These are phyloP conservation scores for Termitomyces titanicus DNA, from an alignment of 768 basidiomycete genomes.

Conservation along the genomic window DNA sequence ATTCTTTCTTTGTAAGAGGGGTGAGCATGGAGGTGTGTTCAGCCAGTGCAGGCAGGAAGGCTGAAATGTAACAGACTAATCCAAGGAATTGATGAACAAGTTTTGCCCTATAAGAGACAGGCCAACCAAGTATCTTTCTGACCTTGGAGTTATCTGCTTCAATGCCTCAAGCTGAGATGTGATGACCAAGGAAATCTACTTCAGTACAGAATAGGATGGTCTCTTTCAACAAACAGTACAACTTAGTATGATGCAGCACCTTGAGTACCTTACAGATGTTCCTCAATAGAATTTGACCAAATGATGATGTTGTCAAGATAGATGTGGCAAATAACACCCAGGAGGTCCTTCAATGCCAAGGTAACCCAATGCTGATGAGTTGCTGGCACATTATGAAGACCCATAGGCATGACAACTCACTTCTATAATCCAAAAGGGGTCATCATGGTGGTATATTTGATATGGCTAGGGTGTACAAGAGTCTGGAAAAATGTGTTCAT, in stretches of 20 bases:
- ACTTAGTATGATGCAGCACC: neutral
- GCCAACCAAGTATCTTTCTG: neutral
- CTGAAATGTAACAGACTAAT: neutral
- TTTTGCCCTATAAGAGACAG: neutral
- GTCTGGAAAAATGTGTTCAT: slow-evolving; percentile 26
- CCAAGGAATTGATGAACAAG: slow-evolving; percentile 5
- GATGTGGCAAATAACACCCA: slow-evolving; percentile 38
- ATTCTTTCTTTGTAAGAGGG: slow-evolving; percentile 1
- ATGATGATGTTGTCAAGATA: slow-evolving; percentile 45
- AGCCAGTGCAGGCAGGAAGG: neutral
- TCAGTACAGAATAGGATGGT: neutral
- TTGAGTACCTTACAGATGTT: slow-evolving; percentile 29
- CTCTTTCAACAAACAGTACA: neutral
- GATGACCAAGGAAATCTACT: slow-evolving; percentile 12
- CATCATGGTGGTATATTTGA: slow-evolving; percentile 25
- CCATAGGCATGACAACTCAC: slow-evolving; percentile 38
- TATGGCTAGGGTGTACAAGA: slow-evolving; percentile 11
- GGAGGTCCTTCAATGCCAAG: slow-evolving; percentile 21
- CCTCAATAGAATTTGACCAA: slow-evolving; percentile 31
- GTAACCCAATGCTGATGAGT: slow-evolving; percentile 31
- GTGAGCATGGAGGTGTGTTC: slow-evolving; percentile 14
- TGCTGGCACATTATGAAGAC: slow-evolving; percentile 27
- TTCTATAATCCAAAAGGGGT: slow-evolving; percentile 36
- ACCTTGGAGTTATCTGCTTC: too few relatives aligned
- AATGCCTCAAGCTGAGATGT: neutral